These are phyloP conservation scores for Ormosia emarginata DNA, from an alignment of 306 rosid genomes.

Conservation along the genomic window DNA sequence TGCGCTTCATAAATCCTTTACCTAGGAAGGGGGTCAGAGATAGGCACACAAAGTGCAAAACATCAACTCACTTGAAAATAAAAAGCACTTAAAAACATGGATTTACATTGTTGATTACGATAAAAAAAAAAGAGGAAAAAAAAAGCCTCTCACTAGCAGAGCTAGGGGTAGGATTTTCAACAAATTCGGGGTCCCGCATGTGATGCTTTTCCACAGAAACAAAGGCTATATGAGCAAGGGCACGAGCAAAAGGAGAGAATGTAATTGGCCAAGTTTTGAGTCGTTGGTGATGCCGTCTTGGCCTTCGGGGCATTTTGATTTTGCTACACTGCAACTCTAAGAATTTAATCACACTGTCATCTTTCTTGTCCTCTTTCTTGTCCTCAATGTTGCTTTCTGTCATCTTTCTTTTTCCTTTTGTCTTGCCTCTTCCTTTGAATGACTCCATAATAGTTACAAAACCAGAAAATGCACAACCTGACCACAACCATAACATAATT, in stretches of 20 bases:
- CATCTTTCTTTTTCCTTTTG: too few species aligned
- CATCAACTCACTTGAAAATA: neutral
- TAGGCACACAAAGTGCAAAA: slow-evolving; percentile 1
- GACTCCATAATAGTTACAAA: too few species aligned
- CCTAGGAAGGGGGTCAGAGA: slow-evolving; percentile 32
- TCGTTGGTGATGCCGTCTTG: slow-evolving; percentile 25
- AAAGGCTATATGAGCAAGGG: slow-evolving; percentile 39
- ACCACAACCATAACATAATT: too few species aligned
- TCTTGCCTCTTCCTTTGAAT: too few species aligned
- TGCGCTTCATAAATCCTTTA: slow-evolving; percentile 17
- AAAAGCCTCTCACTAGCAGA: slow-evolving; percentile 18
- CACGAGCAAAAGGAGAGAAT: slow-evolving; percentile 64
- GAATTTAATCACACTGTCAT: neutral
- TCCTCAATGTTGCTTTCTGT: too few species aligned
- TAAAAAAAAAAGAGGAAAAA: neutral
- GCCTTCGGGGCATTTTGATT: slow-evolving; percentile 48
- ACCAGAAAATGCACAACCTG: too few species aligned
- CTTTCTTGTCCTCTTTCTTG: too few species aligned
- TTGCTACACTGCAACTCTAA: neutral
- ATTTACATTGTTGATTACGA: neutral
- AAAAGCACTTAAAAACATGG: neutral
- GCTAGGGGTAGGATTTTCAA: slow-evolving; percentile 16
- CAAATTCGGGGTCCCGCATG: neutral
- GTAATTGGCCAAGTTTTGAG: slow-evolving; percentile 47
- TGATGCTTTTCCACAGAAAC: slow-evolving; percentile 12